Conservation (phyloP, 371 early-diverging fungal species). For the Fennellomyces sp. region DNA sequence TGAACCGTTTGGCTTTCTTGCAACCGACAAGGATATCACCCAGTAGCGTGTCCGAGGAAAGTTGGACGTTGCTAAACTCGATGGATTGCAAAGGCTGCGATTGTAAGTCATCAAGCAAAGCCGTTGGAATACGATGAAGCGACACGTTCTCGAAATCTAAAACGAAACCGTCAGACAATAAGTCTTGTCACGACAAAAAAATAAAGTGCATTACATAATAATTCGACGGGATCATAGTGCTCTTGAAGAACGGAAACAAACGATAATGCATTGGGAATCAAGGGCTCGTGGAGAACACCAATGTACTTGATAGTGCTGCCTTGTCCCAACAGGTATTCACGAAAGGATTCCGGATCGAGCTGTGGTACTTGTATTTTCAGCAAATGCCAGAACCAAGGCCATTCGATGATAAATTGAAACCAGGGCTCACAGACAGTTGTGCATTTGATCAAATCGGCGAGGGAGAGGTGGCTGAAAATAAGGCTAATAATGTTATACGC, state of each 20-base stretch:
- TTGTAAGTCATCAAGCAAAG: no score
- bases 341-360: not conserved
- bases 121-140: no score
- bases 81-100: no score
- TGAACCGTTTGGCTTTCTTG: no score
- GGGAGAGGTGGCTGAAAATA: not conserved
- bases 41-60: no score
- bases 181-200: no score
- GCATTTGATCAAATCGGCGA: not conserved
- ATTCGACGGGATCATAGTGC: not conserved
- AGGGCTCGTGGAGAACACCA: no score
- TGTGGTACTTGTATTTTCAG: not conserved
- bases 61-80: no score
- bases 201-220: not conserved
- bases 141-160: no score
- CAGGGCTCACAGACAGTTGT: not conserved
- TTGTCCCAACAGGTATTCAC: not conserved
- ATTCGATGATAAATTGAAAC: not conserved
- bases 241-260: not conserved
- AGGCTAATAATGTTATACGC: not conserved
- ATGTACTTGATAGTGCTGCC: no score
- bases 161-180: no score
- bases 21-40: no score
- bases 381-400: not conserved
- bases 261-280: not conserved